Conservation (phyloP, 2,329 filamentous ascomycete species). For the Pyricularia sp. region DNA sequence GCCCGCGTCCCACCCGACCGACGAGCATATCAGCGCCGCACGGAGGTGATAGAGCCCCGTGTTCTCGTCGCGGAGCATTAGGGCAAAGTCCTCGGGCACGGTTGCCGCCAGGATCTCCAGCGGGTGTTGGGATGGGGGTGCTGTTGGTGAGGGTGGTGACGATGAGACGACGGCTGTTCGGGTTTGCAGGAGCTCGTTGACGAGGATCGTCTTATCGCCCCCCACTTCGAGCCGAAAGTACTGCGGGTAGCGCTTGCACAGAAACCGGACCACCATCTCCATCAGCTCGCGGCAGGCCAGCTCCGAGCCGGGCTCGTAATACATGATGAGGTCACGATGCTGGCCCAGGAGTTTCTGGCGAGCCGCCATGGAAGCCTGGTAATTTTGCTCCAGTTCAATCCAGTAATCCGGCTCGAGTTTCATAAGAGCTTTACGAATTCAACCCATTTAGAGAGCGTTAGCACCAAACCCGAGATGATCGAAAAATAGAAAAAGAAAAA, state of each 20-base stretch:
- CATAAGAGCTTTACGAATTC: slow-evolving; percentile 47
- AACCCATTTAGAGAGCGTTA: background rate
- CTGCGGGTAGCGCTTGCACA: slow-evolving; percentile 68
- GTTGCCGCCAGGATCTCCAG: slow-evolving; percentile 66
- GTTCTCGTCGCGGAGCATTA: slow-evolving; percentile 61
- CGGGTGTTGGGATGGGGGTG: slow-evolving; percentile 39
- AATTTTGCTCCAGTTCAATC: slow-evolving; percentile 77
- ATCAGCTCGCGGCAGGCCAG: slow-evolving; percentile 77
- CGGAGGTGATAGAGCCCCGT: slow-evolving; percentile 67
- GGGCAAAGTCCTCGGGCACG: slow-evolving; percentile 75
- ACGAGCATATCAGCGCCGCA: slow-evolving; percentile 69
- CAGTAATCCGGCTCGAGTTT: slow-evolving; percentile 79
- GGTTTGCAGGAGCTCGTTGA: slow-evolving; percentile 60
- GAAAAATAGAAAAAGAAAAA: too few relatives aligned
- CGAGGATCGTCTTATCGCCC: slow-evolving; percentile 39
- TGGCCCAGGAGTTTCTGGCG: slow-evolving; percentile 55
- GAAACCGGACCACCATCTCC: slow-evolving; percentile 76
- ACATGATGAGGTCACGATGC: slow-evolving; percentile 55
- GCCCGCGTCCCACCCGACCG: slow-evolving; percentile 69
- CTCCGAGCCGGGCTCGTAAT: slow-evolving; percentile 64
- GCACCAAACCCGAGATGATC: background rate
- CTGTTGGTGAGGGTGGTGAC: background rate
- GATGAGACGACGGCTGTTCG: slow-evolving; percentile 42
- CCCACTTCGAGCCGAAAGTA: slow-evolving; percentile 52
- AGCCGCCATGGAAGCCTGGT: slow-evolving; percentile 56